Evolutionary conservation across 2,329 filamentous ascomycete species (phyloP), one percentile per base, ranked within the genome.

Genomic region (Lojkania enalia): DNA sequence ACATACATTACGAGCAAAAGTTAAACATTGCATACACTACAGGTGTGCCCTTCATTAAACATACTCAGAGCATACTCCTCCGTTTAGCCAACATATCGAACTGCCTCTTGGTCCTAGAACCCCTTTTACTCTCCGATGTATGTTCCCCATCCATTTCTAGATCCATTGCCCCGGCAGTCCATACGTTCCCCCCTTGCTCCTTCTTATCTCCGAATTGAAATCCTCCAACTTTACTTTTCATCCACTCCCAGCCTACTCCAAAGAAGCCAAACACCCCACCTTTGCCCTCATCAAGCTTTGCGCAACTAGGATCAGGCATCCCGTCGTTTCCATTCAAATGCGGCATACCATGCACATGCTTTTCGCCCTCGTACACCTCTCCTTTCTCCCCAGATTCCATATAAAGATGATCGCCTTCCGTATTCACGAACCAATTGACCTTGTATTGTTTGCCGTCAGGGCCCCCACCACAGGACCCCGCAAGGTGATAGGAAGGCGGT

Each of bases 401-500:
- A 49, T 74, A 83, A 40, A 80, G 73, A 57, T 83, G 80, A 25
- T 75, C 74, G 12, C 73, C 73, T 39, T 69, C 63, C 38, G 74
- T 71, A n/a, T 79, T 67, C 11, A 72, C 67, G 25, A 66, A 70
- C 74, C 74, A 77, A 15, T 67, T 67, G 3, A 73, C 69, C 20
- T 64, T 66, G 31, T 79, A 74, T 47, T 82, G 74, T 12, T 70
- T 64, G 0, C 77, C 76, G 13, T 71, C 67, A 0, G 81, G 81
- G 0, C 81, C 82, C 11, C 71, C 75, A 1, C 80, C 82, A 57
- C 81, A 83, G 5, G 73, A 76, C 0, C 82, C 82, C 0, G 73
- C 71, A n/a, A 85, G 54, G 3, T 72, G 66, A 2, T 73, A 61
- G 4, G 72, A 77, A 0, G 77, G 76, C 0, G 81, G 81, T 19